Evolutionary conservation across 768 basidiomycete species (phyloP).

Genomic region (Austroboletus eburneus): DNA sequence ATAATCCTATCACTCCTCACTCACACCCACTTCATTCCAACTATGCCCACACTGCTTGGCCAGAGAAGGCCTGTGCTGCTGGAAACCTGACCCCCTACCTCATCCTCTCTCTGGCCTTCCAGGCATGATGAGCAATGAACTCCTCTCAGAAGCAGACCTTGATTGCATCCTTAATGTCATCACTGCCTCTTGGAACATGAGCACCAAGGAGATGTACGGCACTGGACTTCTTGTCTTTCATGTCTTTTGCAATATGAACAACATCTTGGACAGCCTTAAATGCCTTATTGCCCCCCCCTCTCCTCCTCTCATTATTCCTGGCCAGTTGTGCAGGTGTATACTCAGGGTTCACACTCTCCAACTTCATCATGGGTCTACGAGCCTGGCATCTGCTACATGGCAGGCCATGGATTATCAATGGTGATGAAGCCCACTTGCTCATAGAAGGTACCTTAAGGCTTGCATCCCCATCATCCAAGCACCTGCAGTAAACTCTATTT

Average conservation of each 20-base stretch:
- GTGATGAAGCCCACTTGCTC: constrained; percentile 10
- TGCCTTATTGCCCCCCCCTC: constrained; percentile 12
- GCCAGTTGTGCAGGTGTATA: constrained; percentile 31
- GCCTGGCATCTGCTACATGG: constrained; percentile 43
- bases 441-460: constrained; percentile 1
- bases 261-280: constrained; percentile 31
- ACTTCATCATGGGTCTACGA: constrained; percentile 36
- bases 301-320: constrained; percentile 29
- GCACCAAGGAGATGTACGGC: constrained; percentile 36
- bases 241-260: constrained; percentile 34
- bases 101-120: too few relatives aligned
- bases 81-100: too few relatives aligned
- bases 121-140: too few relatives aligned
- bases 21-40: too few relatives aligned
- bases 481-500: background rate
- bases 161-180: too few relatives aligned
- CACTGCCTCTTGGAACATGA: constrained; percentile 23
- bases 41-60: too few relatives aligned
- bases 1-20: too few relatives aligned
- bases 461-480: background rate
- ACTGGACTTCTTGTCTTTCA: constrained; percentile 37
- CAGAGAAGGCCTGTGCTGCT: too few relatives aligned
- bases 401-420: background rate
- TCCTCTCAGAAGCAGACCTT: too few relatives aligned
- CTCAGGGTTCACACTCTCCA: constrained; percentile 29